Percentiles rank a stretch among this genome's conserved stretches.
Evolutionary conservation across 2,329 filamentous ascomycete genomes (phyloP).

Genomic region (Pseudopyricularia javanii): DNA sequence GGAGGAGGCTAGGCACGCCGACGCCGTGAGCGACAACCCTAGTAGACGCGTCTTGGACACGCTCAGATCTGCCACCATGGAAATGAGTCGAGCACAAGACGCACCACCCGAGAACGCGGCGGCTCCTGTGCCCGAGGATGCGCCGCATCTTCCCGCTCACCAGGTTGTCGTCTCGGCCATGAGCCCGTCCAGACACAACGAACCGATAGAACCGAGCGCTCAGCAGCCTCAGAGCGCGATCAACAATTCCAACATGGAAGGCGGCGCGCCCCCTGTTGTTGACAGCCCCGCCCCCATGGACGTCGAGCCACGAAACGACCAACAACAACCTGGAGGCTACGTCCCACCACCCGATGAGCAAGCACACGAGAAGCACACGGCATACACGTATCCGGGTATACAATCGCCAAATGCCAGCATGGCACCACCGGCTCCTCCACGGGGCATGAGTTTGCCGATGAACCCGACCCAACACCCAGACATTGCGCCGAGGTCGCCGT

Average conservation of each 20-base stretch:
- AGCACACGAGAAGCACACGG: slow-evolving; percentile 38
- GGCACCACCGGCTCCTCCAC: slow-evolving; percentile 25
- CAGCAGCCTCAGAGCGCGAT: slow-evolving; percentile 22
- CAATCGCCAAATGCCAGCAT: slow-evolving; percentile 29
- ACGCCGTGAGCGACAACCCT: slow-evolving; percentile 37
- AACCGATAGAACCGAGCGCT: neutral
- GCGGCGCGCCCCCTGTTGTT: slow-evolving; percentile 25
- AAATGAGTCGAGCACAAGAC: slow-evolving; percentile 44
- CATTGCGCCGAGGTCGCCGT: slow-evolving; percentile 52
- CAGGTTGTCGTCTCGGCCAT: slow-evolving; percentile 20
- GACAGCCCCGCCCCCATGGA: slow-evolving; percentile 43
- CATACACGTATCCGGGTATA: slow-evolving; percentile 42
- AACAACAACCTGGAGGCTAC: slow-evolving; percentile 9
- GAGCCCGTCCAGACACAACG: slow-evolving; percentile 11
- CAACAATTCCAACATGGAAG: slow-evolving; percentile 26
- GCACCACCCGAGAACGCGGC: slow-evolving; percentile 24
- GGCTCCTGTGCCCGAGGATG: slow-evolving; percentile 17
- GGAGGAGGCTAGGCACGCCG: slow-evolving; percentile 22
- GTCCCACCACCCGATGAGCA: slow-evolving; percentile 27
- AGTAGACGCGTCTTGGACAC: slow-evolving; percentile 39
- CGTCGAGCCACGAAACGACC: slow-evolving; percentile 29
- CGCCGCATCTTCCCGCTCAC: slow-evolving; percentile 25
- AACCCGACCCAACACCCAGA: slow-evolving; percentile 22
- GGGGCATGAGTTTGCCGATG: slow-evolving; percentile 48
- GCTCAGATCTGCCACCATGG: slow-evolving; percentile 38